These are phyloP conservation scores for Scenedesmus sp. DNA, from an alignment of 163 green algal species.

Conservation along the genomic window DNA sequence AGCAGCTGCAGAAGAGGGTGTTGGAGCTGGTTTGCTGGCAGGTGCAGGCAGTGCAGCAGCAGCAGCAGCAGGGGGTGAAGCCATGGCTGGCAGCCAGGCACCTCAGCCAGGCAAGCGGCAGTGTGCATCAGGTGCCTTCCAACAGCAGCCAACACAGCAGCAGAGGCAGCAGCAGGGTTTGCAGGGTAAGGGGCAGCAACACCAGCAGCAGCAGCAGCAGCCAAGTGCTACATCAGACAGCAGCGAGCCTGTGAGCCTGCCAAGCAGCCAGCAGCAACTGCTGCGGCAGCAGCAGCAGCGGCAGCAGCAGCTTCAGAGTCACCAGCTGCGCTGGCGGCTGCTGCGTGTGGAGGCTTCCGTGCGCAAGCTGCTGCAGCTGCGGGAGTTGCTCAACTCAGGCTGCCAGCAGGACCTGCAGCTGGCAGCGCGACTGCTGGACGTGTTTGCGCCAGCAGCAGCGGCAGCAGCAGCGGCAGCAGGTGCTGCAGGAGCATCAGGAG, in stretches of 20 bases:
- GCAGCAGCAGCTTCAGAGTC: neutral
- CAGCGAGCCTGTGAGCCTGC: neutral
- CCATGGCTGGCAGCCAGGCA: neutral
- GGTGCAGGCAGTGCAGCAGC: neutral
- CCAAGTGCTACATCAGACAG: neutral
- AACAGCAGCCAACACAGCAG: neutral
- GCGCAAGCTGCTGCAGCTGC: neutral
- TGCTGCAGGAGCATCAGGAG: neutral
- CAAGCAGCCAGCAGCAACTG: neutral
- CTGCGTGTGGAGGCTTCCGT: neutral
- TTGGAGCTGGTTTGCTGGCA: neutral
- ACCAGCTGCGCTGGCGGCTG: constrained; percentile 1
- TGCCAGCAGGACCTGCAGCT: neutral
- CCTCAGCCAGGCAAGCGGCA: neutral
- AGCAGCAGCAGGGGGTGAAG: neutral
- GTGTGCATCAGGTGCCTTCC: neutral
- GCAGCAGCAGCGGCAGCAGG: neutral
- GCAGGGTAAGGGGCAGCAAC: neutral
- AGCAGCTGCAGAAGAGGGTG: neutral
- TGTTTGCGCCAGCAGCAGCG: neutral
- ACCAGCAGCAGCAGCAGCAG: neutral
- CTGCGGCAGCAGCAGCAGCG: neutral
- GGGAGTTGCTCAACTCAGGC: neutral
- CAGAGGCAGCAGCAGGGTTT: neutral
- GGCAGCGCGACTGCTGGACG: neutral